Evolutionary conservation across 169 alveolate genomes (phyloP).

Genomic region (Cystoisospora suis): DNA sequence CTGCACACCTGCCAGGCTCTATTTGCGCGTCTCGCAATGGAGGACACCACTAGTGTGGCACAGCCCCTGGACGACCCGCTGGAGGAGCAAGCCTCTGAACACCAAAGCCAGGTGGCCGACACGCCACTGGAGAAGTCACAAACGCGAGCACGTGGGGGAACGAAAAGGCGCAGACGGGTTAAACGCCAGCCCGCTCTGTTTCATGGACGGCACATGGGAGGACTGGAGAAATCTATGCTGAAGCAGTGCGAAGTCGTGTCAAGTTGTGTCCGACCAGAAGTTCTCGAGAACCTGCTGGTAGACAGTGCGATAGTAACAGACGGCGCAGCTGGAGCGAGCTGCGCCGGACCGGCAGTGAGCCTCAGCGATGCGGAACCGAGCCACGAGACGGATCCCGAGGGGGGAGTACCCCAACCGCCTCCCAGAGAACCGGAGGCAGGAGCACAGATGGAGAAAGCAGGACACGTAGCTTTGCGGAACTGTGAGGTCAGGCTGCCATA

Average conservation of each 20-base stretch:
- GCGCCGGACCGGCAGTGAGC: too few species aligned
- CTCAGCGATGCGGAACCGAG: not conserved
- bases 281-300: not conserved
- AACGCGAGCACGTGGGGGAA: not conserved
- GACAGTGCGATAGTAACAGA: not conserved
- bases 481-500: not conserved
- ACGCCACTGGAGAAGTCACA: too few species aligned
- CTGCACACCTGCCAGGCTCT: too few species aligned
- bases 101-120: too few species aligned
- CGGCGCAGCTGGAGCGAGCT: not conserved
- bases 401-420: not conserved
- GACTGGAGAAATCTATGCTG: not conserved
- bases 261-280: not conserved
- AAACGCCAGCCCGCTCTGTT: not conserved
- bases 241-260: not conserved
- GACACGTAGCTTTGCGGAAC: not conserved
- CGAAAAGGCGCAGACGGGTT: not conserved
- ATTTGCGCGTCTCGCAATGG: too few species aligned
- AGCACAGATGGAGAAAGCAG: not conserved
- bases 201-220: not conserved
- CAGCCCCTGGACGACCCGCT: too few species aligned
- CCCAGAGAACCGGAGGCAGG: too few species aligned
- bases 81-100: too few species aligned
- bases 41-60: too few species aligned
- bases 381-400: not conserved